phyloP scores from a whole-genome alignment of 768 basidiomycete species.

The Exidia glandulosa region DNA sequence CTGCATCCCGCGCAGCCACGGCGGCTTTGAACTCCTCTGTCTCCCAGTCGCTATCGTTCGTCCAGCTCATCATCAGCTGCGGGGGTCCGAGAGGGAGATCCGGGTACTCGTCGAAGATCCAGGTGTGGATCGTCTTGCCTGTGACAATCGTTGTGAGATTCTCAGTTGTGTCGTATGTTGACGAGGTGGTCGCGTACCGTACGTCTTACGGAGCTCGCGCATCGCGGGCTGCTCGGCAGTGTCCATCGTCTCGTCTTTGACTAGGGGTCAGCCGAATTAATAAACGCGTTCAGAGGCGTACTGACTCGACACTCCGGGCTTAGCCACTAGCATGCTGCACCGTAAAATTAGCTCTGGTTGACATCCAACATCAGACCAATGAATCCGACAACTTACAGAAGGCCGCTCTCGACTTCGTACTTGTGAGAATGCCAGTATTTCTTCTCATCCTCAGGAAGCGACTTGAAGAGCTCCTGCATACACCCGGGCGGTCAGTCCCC shows the following conservation, averaged over 20 bases:
- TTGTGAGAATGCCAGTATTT: constrained; percentile 46
- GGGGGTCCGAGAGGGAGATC: constrained; percentile 36
- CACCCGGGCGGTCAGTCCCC: neutral
- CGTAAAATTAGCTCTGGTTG: too few species aligned
- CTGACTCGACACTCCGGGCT: neutral
- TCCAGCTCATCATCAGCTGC: constrained; percentile 35
- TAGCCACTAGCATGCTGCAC: neutral
- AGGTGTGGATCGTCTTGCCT: neutral
- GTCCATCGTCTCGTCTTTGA: constrained; percentile 23
- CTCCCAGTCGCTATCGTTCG: constrained; percentile 25
- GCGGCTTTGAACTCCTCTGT: constrained; percentile 6
- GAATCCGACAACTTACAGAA: neutral
- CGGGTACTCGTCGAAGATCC: constrained; percentile 22
- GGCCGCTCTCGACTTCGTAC: constrained; percentile 23
- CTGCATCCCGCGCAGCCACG: constrained; percentile 23
- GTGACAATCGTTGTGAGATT: neutral
- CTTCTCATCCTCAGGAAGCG: constrained; percentile 34
- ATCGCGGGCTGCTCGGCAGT: constrained; percentile 28
- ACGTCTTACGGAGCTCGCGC: constrained; percentile 34
- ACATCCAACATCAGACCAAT: too few species aligned
- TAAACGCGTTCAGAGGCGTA: too few species aligned
- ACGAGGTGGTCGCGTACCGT: constrained; percentile 25
- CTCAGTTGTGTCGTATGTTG: too few species aligned
- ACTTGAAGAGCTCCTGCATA: constrained; percentile 24
- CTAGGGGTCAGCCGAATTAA: too few species aligned